phyloP scores from a whole-genome alignment of 2,329 filamentous ascomycete genomes.

The Lasiodiplodia sp. region DNA sequence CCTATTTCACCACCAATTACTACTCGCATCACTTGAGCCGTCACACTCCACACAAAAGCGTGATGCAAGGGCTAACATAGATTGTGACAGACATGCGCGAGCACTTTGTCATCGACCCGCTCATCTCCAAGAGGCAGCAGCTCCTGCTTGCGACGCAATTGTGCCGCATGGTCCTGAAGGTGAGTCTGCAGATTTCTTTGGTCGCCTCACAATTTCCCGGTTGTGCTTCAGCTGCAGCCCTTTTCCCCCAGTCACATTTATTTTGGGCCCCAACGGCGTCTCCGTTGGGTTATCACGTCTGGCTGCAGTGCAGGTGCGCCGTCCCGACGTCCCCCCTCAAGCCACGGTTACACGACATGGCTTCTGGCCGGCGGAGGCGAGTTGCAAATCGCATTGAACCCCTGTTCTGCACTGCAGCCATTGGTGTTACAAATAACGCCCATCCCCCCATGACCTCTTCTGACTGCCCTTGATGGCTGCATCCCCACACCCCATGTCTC shows the following conservation, averaged over 20 bases:
- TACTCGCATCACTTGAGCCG: neutral
- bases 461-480: conserved; percentile 11
- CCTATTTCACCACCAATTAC: conserved; percentile 22
- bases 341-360: conserved; percentile 26
- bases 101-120: conserved; percentile 95
- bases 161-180: conserved; percentile 97
- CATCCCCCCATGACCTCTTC: conserved; percentile 11
- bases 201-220: conserved; percentile 29
- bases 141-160: conserved; percentile 95
- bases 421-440: conserved; percentile 21
- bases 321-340: conserved; percentile 23
- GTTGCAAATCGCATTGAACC: conserved; percentile 5
- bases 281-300: conserved; percentile 34
- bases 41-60: conserved; percentile 3
- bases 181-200: conserved; percentile 46
- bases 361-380: conserved; percentile 4
- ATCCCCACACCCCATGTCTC: conserved; percentile 9
- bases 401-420: conserved; percentile 23
- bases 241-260: conserved; percentile 25
- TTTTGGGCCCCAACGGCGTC: conserved; percentile 28
- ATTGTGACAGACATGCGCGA: conserved; percentile 81
- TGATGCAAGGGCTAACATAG: conserved; percentile 15
- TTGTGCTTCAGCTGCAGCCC: conserved; percentile 24
- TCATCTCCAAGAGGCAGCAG: conserved; percentile 98
- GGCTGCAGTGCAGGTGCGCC: conserved; percentile 25